Evolutionary conservation across 2,329 filamentous ascomycete species (phyloP).

Genomic region (Aspergillus terreus): DNA sequence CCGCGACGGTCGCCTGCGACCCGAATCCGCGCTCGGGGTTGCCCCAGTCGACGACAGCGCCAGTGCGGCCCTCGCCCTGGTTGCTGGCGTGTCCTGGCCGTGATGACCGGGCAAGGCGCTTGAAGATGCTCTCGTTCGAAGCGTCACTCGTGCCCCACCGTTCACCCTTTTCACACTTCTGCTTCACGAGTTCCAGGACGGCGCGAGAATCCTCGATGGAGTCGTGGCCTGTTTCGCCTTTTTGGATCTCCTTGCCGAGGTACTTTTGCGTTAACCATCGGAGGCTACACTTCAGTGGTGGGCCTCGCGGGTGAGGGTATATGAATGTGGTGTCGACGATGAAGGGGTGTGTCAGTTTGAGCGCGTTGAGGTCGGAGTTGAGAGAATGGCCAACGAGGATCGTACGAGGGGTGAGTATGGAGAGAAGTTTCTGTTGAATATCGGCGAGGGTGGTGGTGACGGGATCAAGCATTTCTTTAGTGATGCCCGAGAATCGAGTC

Average conservation of each 20-base stretch:
- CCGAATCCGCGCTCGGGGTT: constrained; percentile 64
- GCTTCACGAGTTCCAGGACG: constrained; percentile 86
- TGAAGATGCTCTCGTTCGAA: constrained; percentile 84
- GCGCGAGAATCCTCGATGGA: constrained; percentile 89
- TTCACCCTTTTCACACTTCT: constrained; percentile 92
- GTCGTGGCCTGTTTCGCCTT: constrained; percentile 75
- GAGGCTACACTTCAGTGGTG: constrained; percentile 83
- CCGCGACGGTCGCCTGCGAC: constrained; percentile 51
- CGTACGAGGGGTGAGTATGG: constrained; percentile 55
- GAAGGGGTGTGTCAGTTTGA: constrained; percentile 86
- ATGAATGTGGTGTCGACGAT: constrained; percentile 88
- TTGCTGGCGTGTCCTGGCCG: constrained; percentile 36
- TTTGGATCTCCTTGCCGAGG: constrained; percentile 82
- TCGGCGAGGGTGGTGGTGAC: constrained; percentile 81
- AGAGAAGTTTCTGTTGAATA: constrained; percentile 73
- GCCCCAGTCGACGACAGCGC: constrained; percentile 81
- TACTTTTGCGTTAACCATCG: constrained; percentile 89
- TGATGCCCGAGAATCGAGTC: constrained; percentile 89
- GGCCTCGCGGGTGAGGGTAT: constrained; percentile 85
- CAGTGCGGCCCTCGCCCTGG: constrained; percentile 32
- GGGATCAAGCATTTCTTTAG: constrained; percentile 72
- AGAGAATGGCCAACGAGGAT: constrained; percentile 48
- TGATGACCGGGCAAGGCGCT: constrained; percentile 63
- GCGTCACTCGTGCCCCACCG: constrained; percentile 77
- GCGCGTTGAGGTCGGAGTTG: constrained; percentile 63